Conservation (phyloP, 2,329 filamentous ascomycete genomes). For the Ascomycota sp. region DNA sequence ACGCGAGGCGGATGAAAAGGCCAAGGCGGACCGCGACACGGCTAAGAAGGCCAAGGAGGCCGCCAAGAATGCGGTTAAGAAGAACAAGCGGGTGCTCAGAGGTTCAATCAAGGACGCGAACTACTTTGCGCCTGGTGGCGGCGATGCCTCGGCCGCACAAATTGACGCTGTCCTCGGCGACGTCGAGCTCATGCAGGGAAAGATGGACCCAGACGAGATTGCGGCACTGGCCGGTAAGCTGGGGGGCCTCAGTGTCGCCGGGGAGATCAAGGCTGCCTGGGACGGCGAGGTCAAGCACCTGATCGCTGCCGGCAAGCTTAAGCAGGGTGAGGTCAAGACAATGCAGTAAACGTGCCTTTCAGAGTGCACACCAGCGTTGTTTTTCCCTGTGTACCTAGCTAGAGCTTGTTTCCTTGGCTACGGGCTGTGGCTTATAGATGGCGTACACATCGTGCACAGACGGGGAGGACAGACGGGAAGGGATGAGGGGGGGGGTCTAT, state of each 20-base stretch:
- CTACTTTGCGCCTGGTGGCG: constrained; percentile 58
- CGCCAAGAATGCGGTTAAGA: constrained; percentile 97
- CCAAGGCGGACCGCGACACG: constrained; percentile 66
- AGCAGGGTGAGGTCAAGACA: constrained; percentile 61
- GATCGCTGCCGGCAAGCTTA: constrained; percentile 64
- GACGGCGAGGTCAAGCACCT: constrained; percentile 58
- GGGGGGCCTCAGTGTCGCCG: constrained; percentile 54
- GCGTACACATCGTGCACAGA: no score
- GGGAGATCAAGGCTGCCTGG: constrained; percentile 75
- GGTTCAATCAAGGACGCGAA: constrained; percentile 90
- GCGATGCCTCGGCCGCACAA: constrained; percentile 50
- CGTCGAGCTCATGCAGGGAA: constrained; percentile 69
- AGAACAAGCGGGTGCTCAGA: constrained; percentile 98
- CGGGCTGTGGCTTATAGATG: no score
- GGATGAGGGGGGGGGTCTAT: no score
- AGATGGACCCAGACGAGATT: constrained; percentile 81
- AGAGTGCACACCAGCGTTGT: background rate
- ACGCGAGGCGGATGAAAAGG: constrained; percentile 68
- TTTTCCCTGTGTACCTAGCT: background rate
- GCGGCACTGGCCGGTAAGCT: constrained; percentile 66
- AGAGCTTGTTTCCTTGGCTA: background rate
- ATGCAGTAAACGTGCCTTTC: constrained; percentile 13
- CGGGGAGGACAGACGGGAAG: no score
- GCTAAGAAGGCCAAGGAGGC: constrained; percentile 96
- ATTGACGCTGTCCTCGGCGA: constrained; percentile 72